Base-by-base conservation (phyloP, 2,329 filamentous ascomycete species). In the Scorias spongiosa region DNA sequence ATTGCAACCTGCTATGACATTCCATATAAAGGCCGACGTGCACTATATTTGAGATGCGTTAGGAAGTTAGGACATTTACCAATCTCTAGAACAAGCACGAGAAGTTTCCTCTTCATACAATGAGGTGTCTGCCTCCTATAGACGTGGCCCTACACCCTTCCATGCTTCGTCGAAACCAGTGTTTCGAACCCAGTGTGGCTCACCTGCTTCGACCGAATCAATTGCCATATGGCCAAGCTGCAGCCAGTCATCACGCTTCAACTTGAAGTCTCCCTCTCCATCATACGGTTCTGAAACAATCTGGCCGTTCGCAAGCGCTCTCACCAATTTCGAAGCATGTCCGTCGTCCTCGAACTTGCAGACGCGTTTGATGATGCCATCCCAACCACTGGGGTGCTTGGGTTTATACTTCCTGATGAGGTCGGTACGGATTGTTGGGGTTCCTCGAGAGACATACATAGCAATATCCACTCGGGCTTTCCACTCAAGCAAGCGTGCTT, bases 381-480 rank as follows among this genome's bases (percentile, higher is more conserved):
- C 61, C 72, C 67, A 70, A 37, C 55, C 53, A 2, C 54, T 52
- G 2, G 54, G 52, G 40, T 66, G 63, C 44, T 66, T 72, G 0
- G 79, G 72, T 1, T 63, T 60, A 55, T 91, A 89, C 0, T 62
- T 57, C 1, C 60, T 62, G 43, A 93, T 72, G 40, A 78, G 71
- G 2, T 78, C 68, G 0, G 76, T 45, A 0, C 71, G 63, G 1
- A 88, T 70, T 0, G 71, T 61, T 1, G 85, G 80, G 1, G 70
- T 72, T 2, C 72, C 73, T 9, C 81, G 71, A 1, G 80, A 82
- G 0, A 80, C 74, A 58, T 93, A 94, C 63, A 86, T 69, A 5
- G 79, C 56, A 5, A 93, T 65, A 57, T 91, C 84, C 51, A 79
- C 63, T 37, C 86, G 76, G 41, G 80, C 82, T 62, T 93, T 93